Base-by-base conservation (phyloP, 129 eudicot species). In the Tagetes patula region DNA sequence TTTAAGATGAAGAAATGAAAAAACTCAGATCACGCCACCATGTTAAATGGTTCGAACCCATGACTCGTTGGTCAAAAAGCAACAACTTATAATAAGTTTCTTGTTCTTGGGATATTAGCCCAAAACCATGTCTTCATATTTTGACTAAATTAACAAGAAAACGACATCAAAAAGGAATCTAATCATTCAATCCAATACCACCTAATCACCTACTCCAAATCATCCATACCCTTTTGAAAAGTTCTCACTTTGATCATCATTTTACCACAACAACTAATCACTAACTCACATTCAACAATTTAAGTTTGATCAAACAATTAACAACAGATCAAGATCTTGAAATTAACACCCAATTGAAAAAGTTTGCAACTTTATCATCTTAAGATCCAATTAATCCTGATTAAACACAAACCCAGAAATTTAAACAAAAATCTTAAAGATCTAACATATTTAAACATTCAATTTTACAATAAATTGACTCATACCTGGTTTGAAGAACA, bases 401-500 rank as follows among this genome's bases (percentile, higher is more conserved):
- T 70, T 13, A 60, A 13, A 5, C 63, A 74, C 43, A 53, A 41
- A 67, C 58, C 33, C 54, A 62, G 20, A 66, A 10, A 76, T 63
- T 3, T 1, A 14, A 20, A 67, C 20, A 37, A 0, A 46, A 62
- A 34, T 33, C 13, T 36, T 2, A 2, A 45, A 61, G 13, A 64
- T 14, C 39, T 8, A 59, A 59, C 3, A 34, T 43, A 27, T 43
- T 9, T 5, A 72, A 6, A 13, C 50, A 49, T 5, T 1, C 30
- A 7, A 33, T 42, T 33, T 3, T 46, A 69, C 5, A 69, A 69
- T 37, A 50, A 27, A 50, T 48, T 0, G 12, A 60, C 43, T 20
- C 27, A 49, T 79, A 94, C 98, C 98, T 75, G 96, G 96, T 69
- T 85, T 88, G 79, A 90, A 94, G 80, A 94, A 94, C 14, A 94